Base-by-base conservation (phyloP, 768 basidiomycete genomes). In the Mycena rebaudengoi region DNA sequence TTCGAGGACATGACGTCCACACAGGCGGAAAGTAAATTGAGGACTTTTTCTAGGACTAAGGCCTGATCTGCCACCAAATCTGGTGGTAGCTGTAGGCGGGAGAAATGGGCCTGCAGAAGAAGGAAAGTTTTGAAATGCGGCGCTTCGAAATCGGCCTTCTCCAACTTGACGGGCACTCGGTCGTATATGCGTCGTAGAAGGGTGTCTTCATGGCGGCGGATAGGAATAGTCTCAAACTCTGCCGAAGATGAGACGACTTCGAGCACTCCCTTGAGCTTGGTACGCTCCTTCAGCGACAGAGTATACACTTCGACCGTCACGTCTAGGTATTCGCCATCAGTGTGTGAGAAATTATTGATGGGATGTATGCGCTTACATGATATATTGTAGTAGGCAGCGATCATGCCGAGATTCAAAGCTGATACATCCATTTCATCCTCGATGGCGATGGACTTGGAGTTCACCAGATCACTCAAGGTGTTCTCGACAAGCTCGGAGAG, bases 41-140 rank as follows among this genome's bases (percentile, higher is more conserved):
- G 82, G 23, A 96, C 91, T 77, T 96, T 98, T 76, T 93, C 89
- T 0, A 99, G 83, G 14, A 99, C 91, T 33, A 94, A 78, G 0
- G 83, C 83, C 75, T 98, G 98, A 73, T 99, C 97, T 0, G 95
- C 93, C 7, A 90, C 94, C 26, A 99, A 89, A 72, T 99, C 98
- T 13, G 96, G 90, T 1, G 97, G 96, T 2, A 99, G 84, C 43
- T 93, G 90, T 18, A 99, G 83, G 10, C 96, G 91, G 1, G 94
- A 95, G 80, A 99, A 99, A 80, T 99, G 97, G 0, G 96, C 96
- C 74, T 99, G 96, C 1, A 99, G 84, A 1, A 99, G 87, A 29
- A 99, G 84, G 90, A 97, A 98, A 0, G 96, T 96, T 82, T 99
- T 99, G 91, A 98, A 99, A 74, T 97, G 91, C 0, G 97, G 98